Evolutionary conservation across 306 rosid genomes (phyloP), one percentile per base, ranked within the genome.

Genomic region (Ochetophila trinervis): DNA sequence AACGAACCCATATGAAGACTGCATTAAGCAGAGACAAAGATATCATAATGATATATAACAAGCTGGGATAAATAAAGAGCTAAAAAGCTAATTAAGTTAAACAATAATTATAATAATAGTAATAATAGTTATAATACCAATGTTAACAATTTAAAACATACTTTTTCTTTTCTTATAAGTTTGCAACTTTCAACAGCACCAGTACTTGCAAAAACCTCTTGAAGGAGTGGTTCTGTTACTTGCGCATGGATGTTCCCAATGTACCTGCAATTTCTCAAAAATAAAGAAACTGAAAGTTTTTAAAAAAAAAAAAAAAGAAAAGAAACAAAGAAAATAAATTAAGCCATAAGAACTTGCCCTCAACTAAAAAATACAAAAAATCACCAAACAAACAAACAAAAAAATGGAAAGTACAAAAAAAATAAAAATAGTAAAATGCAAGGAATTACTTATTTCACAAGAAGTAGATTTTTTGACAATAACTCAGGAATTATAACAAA

Each of bases 1-100:
- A 82, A 93, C 73, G 74, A 90, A 90, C 72, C 99, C 99, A 71
- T 89, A 89, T 78, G 99, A 93, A 68, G 99, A 93, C 99, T 93
- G 90, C 86, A 81, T 45, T 68, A 80, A 42, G 49, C 60, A 79
- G 34, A 70, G 30, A 62, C 52, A 69, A 66, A 62, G 24, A 62
- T 61, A 48, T n/a, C 65, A 51, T 37, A 63, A 63, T 56, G 0
- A 60, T 48, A 20, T 23, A 23, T 47, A 36, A 50, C 27, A 42
- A 30, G 19, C 37, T 18, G 18, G 74, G 17, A 52, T 53, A 74
- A 53, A 7, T 3, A 50, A 18, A 19, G 48, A 63, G n/a, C 44
- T 21, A 20, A 16, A 9, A 52, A 13, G 22, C 40, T 50, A 10
- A 45, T 5, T 20, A 64, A 42, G 4, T 19, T 48, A 30, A 8